Percentiles rank a stretch among this genome's conserved stretches.
phyloP scores from a whole-genome alignment of 148 eudicot species.

The Rhododendron ferrugineum region DNA sequence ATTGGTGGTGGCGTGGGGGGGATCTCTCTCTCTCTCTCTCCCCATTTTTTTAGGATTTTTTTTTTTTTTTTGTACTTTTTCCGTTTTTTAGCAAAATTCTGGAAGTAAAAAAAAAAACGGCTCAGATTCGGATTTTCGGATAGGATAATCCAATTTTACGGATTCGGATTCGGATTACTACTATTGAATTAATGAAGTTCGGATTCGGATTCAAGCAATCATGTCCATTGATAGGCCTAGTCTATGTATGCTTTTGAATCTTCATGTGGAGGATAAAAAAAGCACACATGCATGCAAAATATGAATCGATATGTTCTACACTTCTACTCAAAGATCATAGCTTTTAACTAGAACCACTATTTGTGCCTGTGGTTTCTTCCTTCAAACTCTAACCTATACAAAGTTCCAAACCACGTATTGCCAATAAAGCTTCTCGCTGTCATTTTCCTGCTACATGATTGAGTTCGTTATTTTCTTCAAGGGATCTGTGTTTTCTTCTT shows the following conservation, averaged over 20 bases:
- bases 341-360: not conserved
- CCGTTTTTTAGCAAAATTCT: too few species aligned
- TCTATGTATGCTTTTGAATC: not conserved
- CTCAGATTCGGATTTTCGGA: too few species aligned
- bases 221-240: too few species aligned
- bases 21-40: too few species aligned
- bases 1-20: too few species aligned
- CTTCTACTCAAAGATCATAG: not conserved
- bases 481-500: not conserved
- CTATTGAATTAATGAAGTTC: too few species aligned
- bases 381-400: not conserved
- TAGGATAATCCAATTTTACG: too few species aligned
- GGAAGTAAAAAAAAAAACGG: too few species aligned
- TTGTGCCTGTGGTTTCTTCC: not conserved
- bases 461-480: not conserved
- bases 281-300: not conserved
- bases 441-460: not conserved
- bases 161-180: too few species aligned
- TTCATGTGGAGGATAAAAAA: not conserved
- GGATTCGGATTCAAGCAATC: too few species aligned
- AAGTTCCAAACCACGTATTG: not conserved
- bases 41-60: too few species aligned
- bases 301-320: not conserved
- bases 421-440: not conserved
- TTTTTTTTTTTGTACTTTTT: too few species aligned